Evolutionary conservation across 2,329 filamentous ascomycete species (phyloP).

Genomic region (Penicillium expansum): DNA sequence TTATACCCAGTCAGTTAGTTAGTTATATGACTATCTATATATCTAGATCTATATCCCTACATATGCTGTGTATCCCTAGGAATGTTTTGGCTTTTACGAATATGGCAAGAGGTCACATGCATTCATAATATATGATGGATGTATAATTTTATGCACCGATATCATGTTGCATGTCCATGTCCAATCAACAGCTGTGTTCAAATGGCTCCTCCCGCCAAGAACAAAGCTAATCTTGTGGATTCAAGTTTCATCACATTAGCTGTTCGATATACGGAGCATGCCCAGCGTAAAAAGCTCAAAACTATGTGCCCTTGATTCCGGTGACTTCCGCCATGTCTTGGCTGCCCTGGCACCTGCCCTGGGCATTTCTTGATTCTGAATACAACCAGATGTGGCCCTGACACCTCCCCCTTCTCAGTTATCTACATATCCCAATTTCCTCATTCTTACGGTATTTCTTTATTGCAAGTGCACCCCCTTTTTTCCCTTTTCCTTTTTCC

Average conservation of each 20-base stretch:
- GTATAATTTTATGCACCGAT: no score
- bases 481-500: neutral
- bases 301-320: neutral
- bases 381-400: neutral
- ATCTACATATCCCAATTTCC: neutral
- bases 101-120: constrained; percentile 1
- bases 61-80: no score
- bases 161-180: no score
- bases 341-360: neutral
- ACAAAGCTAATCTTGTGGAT: neutral
- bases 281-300: neutral
- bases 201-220: neutral
- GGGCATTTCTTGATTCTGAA: neutral
- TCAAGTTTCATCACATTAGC: neutral
- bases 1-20: no score
- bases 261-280: neutral
- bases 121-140: neutral
- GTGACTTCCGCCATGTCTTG: neutral
- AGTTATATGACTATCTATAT: no score
- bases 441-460: neutral
- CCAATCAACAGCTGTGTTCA: neutral
- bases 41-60: no score
- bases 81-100: neutral
- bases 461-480: no score
- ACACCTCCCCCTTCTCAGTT: neutral